Evolutionary conservation across 1,139 yeast species (phyloP), one percentile per base, ranked within the genome.

Genomic region (Nematodospora anomalae): DNA sequence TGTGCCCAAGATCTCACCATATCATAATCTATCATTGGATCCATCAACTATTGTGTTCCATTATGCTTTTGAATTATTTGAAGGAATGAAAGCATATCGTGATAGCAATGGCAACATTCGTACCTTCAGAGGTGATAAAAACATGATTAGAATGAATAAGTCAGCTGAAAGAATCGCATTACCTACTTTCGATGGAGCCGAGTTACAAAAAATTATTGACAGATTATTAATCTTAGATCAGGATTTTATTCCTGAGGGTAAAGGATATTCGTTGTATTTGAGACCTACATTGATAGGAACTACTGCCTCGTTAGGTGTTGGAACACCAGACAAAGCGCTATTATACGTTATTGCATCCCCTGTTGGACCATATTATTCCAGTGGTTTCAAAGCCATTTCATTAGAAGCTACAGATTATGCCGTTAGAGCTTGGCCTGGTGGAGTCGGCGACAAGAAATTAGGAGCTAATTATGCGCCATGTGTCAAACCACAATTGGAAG

Each of bases 381-480:
- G 95, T 15, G 97, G 96, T 8, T 90, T 90, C 79, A 88, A 89
- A 66, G 96, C 97, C 20, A 96, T 92, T 31, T 73, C 80, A 41
- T 73, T 92, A 44, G 96, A 90, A 67, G 97, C 97, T 47, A 88
- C 96, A 23, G 95, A 87, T 58, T 80, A 86, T 51, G 95, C 95
- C 30, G 92, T 90, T 16, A 83, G 98, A 67, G 97, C 98, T n/a
- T 92, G 97, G 97, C 97, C 97, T 53, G 97, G 97, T 53, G 98
- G 97, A 59, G 89, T 83, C 46, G 98, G 98, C 64, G 85, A 89
- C 75, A 83, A 81, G 65, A 92, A 92, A 69, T 78, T 92, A 52
- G 98, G 98, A 60, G 97, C 96, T 40, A 92, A 92, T 70, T 92
- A 92, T 59, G 97, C 97, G 28, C 96, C 97, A 38, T 86, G 96